Evolutionary conservation across 345 rosid species (phyloP).

Genomic region (Gossypium ekmanianum): DNA sequence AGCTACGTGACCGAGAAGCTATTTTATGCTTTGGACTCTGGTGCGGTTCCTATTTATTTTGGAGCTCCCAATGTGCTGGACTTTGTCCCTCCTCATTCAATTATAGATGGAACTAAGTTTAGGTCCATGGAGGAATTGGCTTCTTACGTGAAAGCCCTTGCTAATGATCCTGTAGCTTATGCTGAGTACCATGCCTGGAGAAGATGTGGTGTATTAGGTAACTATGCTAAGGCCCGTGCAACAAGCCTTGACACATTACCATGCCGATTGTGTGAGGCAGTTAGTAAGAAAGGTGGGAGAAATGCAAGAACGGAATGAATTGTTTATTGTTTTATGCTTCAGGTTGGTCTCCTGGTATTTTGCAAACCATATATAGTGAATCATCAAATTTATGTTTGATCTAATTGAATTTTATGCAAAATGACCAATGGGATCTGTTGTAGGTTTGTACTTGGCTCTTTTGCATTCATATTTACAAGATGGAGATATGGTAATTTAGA

Average conservation of each 20-base stretch:
- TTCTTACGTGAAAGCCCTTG: conserved; percentile 49
- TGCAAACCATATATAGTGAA: neutral
- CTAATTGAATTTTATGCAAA: neutral
- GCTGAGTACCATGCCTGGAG: conserved; percentile 96
- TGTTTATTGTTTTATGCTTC: neutral
- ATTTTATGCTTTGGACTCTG: conserved; percentile 78
- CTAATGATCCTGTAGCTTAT: conserved; percentile 71
- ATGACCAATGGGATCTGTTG: neutral
- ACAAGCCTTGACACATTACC: conserved; percentile 84
- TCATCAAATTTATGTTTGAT: conserved; percentile 8
- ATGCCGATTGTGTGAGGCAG: conserved; percentile 77
- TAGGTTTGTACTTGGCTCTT: neutral
- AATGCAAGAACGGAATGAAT: conserved; percentile 29
- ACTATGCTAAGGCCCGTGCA: conserved; percentile 57
- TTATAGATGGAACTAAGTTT: conserved; percentile 77
- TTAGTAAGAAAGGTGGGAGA: conserved; percentile 71
- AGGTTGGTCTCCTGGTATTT: neutral
- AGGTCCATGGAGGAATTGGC: conserved; percentile 65
- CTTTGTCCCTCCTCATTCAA: conserved; percentile 80
- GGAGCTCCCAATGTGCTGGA: conserved; percentile 87
- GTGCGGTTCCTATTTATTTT: conserved; percentile 39
- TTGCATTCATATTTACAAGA: neutral
- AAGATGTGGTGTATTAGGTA: conserved; percentile 75
- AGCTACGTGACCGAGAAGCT: conserved; percentile 95
- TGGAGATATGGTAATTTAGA: neutral